These are phyloP conservation scores for Lineolata rhizophorae DNA, from an alignment of 495 filamentous ascomycete species.

Conservation along the genomic window DNA sequence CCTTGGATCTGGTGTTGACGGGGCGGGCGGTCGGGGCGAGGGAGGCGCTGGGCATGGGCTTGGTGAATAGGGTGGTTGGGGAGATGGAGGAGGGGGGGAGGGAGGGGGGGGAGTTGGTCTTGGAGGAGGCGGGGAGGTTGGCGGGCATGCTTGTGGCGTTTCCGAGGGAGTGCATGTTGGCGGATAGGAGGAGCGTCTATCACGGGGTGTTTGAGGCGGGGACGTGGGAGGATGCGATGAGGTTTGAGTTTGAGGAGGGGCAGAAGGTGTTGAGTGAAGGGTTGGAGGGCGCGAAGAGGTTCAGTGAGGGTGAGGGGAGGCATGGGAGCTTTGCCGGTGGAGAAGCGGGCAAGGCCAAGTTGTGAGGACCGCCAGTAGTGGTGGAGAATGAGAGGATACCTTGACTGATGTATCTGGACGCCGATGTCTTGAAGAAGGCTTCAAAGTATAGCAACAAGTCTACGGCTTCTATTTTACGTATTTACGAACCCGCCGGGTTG, in stretches of 20 bases:
- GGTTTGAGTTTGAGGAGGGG: slow-evolving; percentile 22
- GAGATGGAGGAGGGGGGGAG: slow-evolving; percentile 24
- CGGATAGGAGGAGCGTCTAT: slow-evolving; percentile 13
- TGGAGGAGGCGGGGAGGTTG: slow-evolving; percentile 22
- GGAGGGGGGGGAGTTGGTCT: no score
- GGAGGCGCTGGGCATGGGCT: slow-evolving; percentile 26
- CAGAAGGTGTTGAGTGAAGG: slow-evolving; percentile 18
- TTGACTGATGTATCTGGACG: no score
- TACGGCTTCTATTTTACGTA: no score
- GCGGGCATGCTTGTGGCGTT: slow-evolving; percentile 22
- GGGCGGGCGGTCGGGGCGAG: slow-evolving; percentile 22
- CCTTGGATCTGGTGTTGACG: slow-evolving; percentile 29
- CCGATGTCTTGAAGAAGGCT: no score
- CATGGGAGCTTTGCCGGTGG: slow-evolving; percentile 23
- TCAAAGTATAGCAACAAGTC: no score
- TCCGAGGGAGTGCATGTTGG: slow-evolving; percentile 24
- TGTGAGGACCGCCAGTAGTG: no score
- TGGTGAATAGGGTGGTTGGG: slow-evolving; percentile 25
- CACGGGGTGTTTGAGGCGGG: slow-evolving; percentile 22
- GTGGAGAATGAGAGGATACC: no score
- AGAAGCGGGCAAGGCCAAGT: no score
- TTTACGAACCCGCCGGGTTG: no score
- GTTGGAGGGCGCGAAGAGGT: slow-evolving; percentile 21
- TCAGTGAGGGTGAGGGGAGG: slow-evolving; percentile 21
- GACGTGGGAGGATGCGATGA: slow-evolving; percentile 23